Base-by-base conservation (phyloP, 2,329 filamentous ascomycete species). In the Colletotrichum euphorbiae region DNA sequence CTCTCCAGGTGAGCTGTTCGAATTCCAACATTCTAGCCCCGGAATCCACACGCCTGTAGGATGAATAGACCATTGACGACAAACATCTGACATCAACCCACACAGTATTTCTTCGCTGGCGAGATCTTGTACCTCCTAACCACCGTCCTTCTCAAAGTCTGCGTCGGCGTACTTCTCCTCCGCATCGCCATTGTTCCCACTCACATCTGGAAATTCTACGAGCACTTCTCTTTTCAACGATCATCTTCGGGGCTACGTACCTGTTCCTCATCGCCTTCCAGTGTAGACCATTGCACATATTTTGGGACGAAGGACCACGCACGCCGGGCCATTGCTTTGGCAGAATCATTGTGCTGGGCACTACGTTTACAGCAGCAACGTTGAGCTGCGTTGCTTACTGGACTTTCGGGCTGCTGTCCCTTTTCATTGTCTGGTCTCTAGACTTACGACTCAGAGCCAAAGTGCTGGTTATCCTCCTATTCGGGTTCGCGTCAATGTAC, bases 261-360 rank as follows among this genome's bases (percentile, higher is more conserved):
- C 79, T 82, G 69, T 76, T 82, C 62, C 77, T 80, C 60, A 76
- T 76, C 9, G 68, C 80, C 24, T 77, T 82, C 55, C 79, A 82
- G 68, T 82, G 80, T 55, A 71, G 73, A 40, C 79, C 80, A 7
- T 76, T 77, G 2, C 71, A 74, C 8, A 75, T 78, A 9, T 81
- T 81, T 59, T 82, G 80, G 80, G 75, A 75, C 28, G 70, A 71
- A 3, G 72, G 72, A 5, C 72, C 68, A 5, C 69, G 69, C 7
- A 59, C 70, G 13, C 69, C 71, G 17, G 79, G 78, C 36, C 71
- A 61, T 12, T 81, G 79, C 62, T 69, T 75, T 42, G 69, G 71
- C 24, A 69, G 72, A 3, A 58, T 24, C 33, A 50, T 75, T 66
- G 69, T 77, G 52, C 11, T 75, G 65, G 55, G 71, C 62, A 57